phyloP scores from a whole-genome alignment of 1,284 basidiomycete species.

The Fistulinella cinereoalba region DNA sequence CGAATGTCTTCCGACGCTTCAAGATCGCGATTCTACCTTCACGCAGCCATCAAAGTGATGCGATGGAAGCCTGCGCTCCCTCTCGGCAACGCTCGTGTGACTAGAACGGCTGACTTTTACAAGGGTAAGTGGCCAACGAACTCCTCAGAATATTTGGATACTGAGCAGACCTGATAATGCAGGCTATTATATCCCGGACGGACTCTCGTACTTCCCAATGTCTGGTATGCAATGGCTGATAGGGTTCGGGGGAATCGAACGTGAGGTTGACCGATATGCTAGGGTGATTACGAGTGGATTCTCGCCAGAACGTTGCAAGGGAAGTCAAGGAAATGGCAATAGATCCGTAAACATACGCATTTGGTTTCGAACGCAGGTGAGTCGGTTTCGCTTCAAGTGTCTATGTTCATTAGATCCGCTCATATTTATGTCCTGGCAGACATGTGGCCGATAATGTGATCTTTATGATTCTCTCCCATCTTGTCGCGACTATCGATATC shows the following conservation, averaged over 20 bases:
- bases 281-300: constrained; percentile 23
- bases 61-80: constrained; percentile 30
- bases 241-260: no score
- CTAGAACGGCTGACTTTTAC: constrained; percentile 10
- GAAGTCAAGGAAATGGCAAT: constrained; percentile 8
- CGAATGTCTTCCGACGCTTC: constrained; percentile 28
- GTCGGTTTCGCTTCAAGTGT: background rate
- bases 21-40: constrained; percentile 31
- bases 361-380: constrained; percentile 20
- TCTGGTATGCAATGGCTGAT: constrained; percentile 28
- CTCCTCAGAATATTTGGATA: background rate
- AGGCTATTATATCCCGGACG: constrained; percentile 30
- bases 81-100: constrained; percentile 15
- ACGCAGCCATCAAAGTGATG: constrained; percentile 30
- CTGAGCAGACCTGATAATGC: background rate
- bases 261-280: background rate
- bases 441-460: constrained; percentile 16
- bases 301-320: constrained; percentile 10
- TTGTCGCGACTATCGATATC: constrained; percentile 14
- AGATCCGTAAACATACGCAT: constrained; percentile 15
- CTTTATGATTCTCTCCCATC: constrained; percentile 16
- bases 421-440: constrained; percentile 16
- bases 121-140: background rate
- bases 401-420: no score
- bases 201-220: constrained; percentile 35